phyloP scores from a whole-genome alignment of 1,139 yeast genomes.

The Tardiomyces depauwii region DNA sequence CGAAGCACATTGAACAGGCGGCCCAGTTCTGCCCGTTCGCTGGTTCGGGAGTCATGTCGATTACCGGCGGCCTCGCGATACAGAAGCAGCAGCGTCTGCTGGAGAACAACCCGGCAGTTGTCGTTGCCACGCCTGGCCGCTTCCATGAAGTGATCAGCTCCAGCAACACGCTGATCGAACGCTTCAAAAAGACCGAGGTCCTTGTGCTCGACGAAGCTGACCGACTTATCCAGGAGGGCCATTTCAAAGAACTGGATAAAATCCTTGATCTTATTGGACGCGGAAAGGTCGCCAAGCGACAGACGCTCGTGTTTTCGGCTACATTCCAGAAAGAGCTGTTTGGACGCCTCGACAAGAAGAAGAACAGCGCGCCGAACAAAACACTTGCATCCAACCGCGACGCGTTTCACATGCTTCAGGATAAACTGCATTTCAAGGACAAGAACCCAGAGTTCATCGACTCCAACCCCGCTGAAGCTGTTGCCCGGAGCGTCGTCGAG shows the following conservation, averaged over 20 bases:
- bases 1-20: conserved; percentile 48
- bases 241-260: conserved; percentile 84
- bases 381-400: conserved; percentile 21
- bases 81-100: conserved; percentile 83
- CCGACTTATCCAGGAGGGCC: conserved; percentile 88
- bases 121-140: conserved; percentile 96
- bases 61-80: conserved; percentile 91
- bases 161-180: conserved; percentile 29
- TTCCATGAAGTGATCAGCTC: conserved; percentile 70
- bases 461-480: conserved; percentile 76
- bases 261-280: conserved; percentile 44
- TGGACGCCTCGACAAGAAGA: conserved; percentile 45
- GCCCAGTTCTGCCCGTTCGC: conserved; percentile 25
- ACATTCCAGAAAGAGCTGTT: conserved; percentile 81
- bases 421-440: conserved; percentile 26
- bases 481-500: conserved; percentile 68
- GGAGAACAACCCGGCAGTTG: conserved; percentile 61
- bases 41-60: conserved; percentile 51
- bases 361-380: conserved; percentile 13
- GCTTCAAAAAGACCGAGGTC: conserved; percentile 53
- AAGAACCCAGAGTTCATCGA: conserved; percentile 53
- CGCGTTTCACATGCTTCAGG: conserved; percentile 26
- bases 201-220: conserved; percentile 97
- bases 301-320: conserved; percentile 87
- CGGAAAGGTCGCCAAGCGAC: conserved; percentile 49